These are phyloP conservation scores for Patellaria atrata DNA, from an alignment of 495 filamentous ascomycete genomes.

Conservation along the genomic window DNA sequence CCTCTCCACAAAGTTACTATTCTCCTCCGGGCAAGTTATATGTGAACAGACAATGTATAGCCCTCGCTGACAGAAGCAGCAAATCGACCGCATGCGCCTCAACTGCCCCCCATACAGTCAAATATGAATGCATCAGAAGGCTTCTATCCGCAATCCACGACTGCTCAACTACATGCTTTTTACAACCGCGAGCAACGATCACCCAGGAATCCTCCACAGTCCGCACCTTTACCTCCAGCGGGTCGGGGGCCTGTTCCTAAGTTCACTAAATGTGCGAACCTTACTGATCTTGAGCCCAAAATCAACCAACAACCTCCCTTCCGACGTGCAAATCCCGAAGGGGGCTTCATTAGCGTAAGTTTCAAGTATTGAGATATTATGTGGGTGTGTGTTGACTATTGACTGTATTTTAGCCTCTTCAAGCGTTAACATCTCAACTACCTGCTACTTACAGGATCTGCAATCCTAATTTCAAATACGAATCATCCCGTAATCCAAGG, in stretches of 20 bases:
- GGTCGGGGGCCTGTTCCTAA: conserved; percentile 62
- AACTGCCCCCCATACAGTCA: conserved; percentile 59
- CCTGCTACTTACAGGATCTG: conserved; percentile 96
- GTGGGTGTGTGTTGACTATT: conserved; percentile 6
- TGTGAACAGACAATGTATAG: conserved; percentile 24
- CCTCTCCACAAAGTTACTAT: conserved; percentile 51
- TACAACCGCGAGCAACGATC: conserved; percentile 64
- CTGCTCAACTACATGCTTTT: conserved; percentile 52
- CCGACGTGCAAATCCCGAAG: conserved; percentile 87
- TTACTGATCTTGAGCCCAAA: conserved; percentile 64
- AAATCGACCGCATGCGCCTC: conserved; percentile 24
- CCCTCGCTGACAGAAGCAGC: conserved; percentile 32
- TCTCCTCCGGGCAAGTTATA: conserved; percentile 41
- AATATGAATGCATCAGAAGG: conserved; percentile 46
- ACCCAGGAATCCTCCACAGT: conserved; percentile 36
- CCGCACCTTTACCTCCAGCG: conserved; percentile 29
- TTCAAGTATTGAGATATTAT: conserved; percentile 3
- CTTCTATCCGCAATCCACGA: conserved; percentile 56
- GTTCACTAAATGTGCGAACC: conserved; percentile 60
- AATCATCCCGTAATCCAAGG: conserved; percentile 94
- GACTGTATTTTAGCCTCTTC: conserved; percentile 52
- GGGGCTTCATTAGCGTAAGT: conserved; percentile 95
- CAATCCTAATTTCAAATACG: conserved; percentile 97
- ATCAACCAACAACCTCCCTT: conserved; percentile 80
- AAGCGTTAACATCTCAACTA: conserved; percentile 88